Percentiles rank a stretch among this genome's conserved stretches.
Evolutionary conservation across 2,329 filamentous ascomycete species (phyloP).

Genomic region (Colletotrichum nymphaeae): DNA sequence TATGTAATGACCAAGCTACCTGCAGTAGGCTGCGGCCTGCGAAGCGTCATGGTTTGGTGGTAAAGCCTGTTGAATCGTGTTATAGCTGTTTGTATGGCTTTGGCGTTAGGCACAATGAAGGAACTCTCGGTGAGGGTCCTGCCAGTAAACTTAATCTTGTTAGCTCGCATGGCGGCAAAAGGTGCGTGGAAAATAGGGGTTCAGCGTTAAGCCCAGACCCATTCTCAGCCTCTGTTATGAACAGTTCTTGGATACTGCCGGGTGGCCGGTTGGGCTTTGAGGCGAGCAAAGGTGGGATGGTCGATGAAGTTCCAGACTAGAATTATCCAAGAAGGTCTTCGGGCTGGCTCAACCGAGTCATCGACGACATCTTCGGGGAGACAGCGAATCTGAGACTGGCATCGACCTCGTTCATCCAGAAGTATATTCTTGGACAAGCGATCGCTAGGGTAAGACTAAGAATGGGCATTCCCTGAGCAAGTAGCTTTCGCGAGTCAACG

Average conservation of each 20-base stretch:
- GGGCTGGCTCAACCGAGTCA: not conserved
- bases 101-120: slow-evolving; percentile 2
- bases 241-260: not conserved
- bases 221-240: not conserved
- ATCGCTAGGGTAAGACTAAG: not conserved
- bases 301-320: slow-evolving; percentile 25
- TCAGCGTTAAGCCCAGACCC: not conserved
- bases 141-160: slow-evolving; percentile 23
- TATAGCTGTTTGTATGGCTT: not conserved
- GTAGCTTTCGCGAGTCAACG: slow-evolving; percentile 19
- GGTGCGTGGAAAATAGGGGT: slow-evolving; percentile 5
- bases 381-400: slow-evolving; percentile 13
- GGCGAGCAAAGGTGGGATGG: slow-evolving; percentile 1
- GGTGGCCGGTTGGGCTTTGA: not conserved
- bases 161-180: not conserved
- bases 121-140: not conserved
- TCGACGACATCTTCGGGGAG: slow-evolving; percentile 4
- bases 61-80: not conserved
- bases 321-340: not conserved
- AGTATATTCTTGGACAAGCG: not conserved
- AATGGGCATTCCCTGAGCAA: slow-evolving; percentile 16
- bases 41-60: not conserved
- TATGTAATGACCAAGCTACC: not conserved
- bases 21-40: not conserved
- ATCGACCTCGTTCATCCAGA: slow-evolving; percentile 22